A percentile compares a stretch with the other conserved stretches of the same genome.
These are phyloP conservation scores for Rosa hybrid DNA, from an alignment of 331 rosid species.

Conservation along the genomic window DNA sequence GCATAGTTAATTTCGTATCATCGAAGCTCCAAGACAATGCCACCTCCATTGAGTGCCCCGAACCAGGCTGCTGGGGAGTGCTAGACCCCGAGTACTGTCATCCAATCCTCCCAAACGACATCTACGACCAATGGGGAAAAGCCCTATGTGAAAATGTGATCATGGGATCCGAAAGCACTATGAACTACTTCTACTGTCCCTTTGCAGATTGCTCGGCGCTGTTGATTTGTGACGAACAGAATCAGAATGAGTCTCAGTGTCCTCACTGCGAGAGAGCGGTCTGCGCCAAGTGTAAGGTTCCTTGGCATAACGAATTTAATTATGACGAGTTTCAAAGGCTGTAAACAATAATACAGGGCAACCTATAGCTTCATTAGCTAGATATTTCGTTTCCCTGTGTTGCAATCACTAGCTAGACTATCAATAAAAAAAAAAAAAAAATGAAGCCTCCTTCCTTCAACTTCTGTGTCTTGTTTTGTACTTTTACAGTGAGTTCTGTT, in stretches of 20 bases:
- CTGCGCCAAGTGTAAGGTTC: neutral
- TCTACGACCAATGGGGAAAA: constrained; percentile 8
- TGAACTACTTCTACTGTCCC: neutral
- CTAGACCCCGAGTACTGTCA: neutral
- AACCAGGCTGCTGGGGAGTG: neutral
- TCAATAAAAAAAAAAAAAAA: too few species aligned
- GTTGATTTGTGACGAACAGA: neutral
- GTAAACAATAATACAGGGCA: too few species aligned
- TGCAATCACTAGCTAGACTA: too few species aligned
- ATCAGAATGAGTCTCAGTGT: neutral
- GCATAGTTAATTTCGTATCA: too few species aligned
- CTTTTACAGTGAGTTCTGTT: too few species aligned
- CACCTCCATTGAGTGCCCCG: neutral
- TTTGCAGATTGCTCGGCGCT: neutral
- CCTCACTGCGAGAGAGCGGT: constrained; percentile 3
- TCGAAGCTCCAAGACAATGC: neutral
- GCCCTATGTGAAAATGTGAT: neutral
- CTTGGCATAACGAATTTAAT: neutral
- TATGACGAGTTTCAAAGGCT: neutral
- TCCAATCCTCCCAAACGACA: neutral
- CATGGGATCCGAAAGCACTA: neutral
- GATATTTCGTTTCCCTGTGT: too few species aligned
- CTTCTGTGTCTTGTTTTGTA: too few species aligned
- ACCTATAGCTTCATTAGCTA: too few species aligned
- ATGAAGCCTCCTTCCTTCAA: too few species aligned